Conservation (phyloP, 148 eudicot species). For the Camellia granthamiana region DNA sequence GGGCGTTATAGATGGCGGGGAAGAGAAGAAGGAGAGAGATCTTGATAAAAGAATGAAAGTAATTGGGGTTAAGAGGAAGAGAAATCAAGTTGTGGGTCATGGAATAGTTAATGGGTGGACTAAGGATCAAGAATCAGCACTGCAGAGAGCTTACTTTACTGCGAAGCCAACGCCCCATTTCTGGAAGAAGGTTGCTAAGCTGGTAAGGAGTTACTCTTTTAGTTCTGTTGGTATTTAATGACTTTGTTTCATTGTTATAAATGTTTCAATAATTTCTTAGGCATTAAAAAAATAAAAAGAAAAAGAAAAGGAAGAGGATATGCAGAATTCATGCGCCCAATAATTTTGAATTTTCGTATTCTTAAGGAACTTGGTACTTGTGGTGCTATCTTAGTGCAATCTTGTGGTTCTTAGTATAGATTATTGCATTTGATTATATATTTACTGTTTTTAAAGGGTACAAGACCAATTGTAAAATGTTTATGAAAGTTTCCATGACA, state of each 20-base stretch:
- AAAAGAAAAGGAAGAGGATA: neutral
- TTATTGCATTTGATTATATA: neutral
- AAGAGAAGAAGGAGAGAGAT: constrained; percentile 14
- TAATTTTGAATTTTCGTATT: neutral
- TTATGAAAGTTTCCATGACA: neutral
- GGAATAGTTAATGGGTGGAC: constrained; percentile 59
- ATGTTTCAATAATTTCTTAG: neutral
- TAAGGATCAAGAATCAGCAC: constrained; percentile 64
- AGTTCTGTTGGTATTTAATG: constrained; percentile 3
- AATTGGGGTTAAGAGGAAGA: constrained; percentile 60
- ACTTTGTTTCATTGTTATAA: neutral
- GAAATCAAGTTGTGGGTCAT: constrained; percentile 34
- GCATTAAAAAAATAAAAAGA: neutral
- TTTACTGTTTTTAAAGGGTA: neutral
- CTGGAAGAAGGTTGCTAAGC: constrained; percentile 82
- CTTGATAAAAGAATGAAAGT: constrained; percentile 17
- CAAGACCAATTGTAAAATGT: neutral
- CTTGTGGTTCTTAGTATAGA: neutral
- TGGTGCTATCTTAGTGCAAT: neutral
- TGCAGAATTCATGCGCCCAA: neutral
- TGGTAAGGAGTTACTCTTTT: constrained; percentile 44
- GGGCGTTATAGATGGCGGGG: constrained; percentile 10
- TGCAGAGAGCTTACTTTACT: constrained; percentile 71
- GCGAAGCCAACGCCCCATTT: constrained; percentile 87
- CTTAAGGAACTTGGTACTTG: neutral